A percentile compares a stretch with the other conserved stretches of the same genome.
Evolutionary conservation across 2,329 filamentous ascomycete species (phyloP).

Genomic region (Didymella segeticola): DNA sequence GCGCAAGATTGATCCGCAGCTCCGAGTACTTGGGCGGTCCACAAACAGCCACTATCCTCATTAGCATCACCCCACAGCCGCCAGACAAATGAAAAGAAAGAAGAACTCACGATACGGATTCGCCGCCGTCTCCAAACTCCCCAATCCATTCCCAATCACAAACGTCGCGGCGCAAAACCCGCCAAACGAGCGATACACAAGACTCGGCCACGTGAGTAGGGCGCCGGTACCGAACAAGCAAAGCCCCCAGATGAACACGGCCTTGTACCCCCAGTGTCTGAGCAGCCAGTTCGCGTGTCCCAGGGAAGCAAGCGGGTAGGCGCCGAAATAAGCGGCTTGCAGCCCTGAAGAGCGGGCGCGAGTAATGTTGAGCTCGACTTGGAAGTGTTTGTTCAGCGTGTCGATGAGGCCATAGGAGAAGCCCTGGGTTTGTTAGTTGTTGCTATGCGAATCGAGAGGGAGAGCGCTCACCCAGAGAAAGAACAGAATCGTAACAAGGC

Average conservation of each 20-base stretch:
- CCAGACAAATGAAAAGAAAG: background rate
- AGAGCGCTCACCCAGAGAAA: conserved; percentile 63
- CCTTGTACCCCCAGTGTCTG: conserved; percentile 57
- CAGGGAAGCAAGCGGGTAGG: conserved; percentile 57
- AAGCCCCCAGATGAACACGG: conserved; percentile 60
- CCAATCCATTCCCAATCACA: conserved; percentile 59
- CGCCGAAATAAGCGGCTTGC: conserved; percentile 59
- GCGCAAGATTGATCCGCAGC: conserved; percentile 64
- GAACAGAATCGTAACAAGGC: conserved; percentile 70
- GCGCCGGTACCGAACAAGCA: conserved; percentile 63
- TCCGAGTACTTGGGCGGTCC: conserved; percentile 66
- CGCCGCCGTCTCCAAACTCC: conserved; percentile 65
- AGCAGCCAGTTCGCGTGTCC: conserved; percentile 58
- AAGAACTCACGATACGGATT: conserved; percentile 52
- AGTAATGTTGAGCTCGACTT: conserved; percentile 53
- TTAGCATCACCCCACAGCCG: background rate
- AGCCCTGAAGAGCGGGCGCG: conserved; percentile 54
- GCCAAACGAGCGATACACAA: conserved; percentile 62
- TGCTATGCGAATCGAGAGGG: too few relatives aligned
- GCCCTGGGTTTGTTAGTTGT: conserved; percentile 41
- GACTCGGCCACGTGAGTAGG: conserved; percentile 65
- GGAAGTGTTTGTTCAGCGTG: conserved; percentile 59
- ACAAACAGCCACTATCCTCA: conserved; percentile 53
- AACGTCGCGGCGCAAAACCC: conserved; percentile 68
- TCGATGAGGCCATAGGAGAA: conserved; percentile 65